A percentile compares a stretch with the other conserved stretches of the same genome.
phyloP scores from a whole-genome alignment of 202 grass and related monocot species.

The Miscanthus sacchariflorus region DNA sequence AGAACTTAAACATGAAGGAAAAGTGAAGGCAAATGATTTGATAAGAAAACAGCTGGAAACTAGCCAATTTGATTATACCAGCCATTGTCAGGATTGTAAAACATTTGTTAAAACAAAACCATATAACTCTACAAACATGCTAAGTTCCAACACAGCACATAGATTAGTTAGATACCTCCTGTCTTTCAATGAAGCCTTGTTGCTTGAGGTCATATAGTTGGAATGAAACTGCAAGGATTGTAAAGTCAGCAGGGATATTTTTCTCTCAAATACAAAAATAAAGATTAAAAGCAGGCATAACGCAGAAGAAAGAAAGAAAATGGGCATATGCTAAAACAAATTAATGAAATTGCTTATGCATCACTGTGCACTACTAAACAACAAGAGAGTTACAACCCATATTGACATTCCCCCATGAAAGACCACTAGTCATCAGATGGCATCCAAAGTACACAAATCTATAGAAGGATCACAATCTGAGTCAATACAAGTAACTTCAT shows the following conservation, averaged over 20 bases:
- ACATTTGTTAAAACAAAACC: constrained; percentile 1
- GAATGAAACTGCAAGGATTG: constrained; percentile 84
- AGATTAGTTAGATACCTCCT: constrained; percentile 71
- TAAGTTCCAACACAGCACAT: constrained; percentile 24
- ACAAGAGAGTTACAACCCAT: neutral
- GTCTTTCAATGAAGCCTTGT: constrained; percentile 98
- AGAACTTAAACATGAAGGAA: constrained; percentile 1
- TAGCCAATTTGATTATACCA: neutral
- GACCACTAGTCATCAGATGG: neutral
- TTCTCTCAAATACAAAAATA: constrained; percentile 4
- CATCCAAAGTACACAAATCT: neutral
- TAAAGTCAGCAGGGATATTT: constrained; percentile 12
- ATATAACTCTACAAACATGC: constrained; percentile 31
- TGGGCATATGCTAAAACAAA: constrained; percentile 11
- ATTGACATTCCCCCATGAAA: constrained; percentile 14
- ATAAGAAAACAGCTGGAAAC: constrained; percentile 2
- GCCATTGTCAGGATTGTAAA: neutral
- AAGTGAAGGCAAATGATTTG: neutral
- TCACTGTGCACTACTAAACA: neutral
- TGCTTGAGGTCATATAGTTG: constrained; percentile 98
- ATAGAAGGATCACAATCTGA: neutral
- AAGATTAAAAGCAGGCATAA: constrained; percentile 38
- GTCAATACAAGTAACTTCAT: neutral
- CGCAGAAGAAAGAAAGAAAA: neutral
- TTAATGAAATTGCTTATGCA: neutral